phyloP scores from a whole-genome alignment of 2,329 filamentous ascomycete genomes.

The Botrytis medusae region DNA sequence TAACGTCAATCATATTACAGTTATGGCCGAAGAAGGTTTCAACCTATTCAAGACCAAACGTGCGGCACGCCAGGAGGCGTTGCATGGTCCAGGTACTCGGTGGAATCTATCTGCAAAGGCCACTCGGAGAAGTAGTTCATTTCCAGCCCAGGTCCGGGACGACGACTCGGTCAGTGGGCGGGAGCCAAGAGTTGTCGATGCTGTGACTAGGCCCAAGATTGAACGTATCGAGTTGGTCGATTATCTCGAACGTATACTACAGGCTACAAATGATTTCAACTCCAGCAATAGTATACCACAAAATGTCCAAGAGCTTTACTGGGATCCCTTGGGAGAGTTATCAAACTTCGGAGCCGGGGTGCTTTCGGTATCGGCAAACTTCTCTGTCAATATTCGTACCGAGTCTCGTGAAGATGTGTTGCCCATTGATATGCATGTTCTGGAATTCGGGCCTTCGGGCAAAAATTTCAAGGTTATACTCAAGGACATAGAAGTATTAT shows the following conservation, averaged over 20 bases:
- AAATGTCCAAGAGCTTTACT: not conserved
- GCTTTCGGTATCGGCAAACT: not conserved
- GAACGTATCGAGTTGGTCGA: not conserved
- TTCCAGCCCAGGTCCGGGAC: not conserved
- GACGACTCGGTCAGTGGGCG: not conserved
- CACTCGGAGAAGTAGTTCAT: not conserved
- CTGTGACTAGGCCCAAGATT: not conserved
- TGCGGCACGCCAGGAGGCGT: conserved; percentile 37
- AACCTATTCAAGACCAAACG: conserved; percentile 29
- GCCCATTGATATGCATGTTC: not conserved
- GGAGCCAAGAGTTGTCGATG: not conserved
- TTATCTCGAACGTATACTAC: not conserved
- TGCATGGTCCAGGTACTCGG: conserved; percentile 23
- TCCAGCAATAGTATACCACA: not conserved
- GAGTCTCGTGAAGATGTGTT: not conserved
- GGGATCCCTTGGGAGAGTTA: not conserved
- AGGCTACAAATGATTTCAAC: not conserved
- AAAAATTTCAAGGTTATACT: not conserved
- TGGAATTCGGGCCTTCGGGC: accelerated
- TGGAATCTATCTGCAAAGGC: not conserved
- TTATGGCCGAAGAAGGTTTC: no score
- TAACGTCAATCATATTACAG: not conserved
- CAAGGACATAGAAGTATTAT: not conserved
- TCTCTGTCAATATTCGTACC: not conserved
- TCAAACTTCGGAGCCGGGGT: not conserved